These are phyloP conservation scores for Globisporangium nodosum DNA, from an alignment of 352 stramenopile genomes.

Conservation along the genomic window DNA sequence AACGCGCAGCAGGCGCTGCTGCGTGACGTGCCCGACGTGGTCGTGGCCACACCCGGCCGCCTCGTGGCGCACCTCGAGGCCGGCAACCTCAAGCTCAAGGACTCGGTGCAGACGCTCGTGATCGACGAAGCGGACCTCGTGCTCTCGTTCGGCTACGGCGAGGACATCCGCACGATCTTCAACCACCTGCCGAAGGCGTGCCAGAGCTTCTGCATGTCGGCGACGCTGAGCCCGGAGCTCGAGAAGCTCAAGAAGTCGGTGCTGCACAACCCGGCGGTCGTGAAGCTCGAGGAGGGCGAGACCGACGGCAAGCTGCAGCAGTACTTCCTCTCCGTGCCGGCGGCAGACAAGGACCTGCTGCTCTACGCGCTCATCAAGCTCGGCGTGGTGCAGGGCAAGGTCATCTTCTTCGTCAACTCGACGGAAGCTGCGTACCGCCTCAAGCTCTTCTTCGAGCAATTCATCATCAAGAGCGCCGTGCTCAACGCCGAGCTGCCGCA, in stretches of 20 bases:
- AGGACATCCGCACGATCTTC: constrained; percentile 92
- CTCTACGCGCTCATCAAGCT: constrained; percentile 99
- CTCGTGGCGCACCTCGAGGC: constrained; percentile 88
- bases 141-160: constrained; percentile 95
- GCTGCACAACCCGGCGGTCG: constrained; percentile 94
- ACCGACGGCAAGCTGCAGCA: constrained; percentile 92
- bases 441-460: constrained; percentile 99
- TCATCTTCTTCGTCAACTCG: constrained; percentile 99
- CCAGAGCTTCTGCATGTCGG: constrained; percentile 98
- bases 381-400: constrained; percentile 95
- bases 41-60: constrained; percentile 93
- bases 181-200: constrained; percentile 96
- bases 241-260: constrained; percentile 96
- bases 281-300: constrained; percentile 94
- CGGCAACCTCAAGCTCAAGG: constrained; percentile 77
- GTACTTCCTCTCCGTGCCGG: constrained; percentile 91
- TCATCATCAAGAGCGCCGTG: constrained; percentile 97
- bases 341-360: constrained; percentile 95
- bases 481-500: constrained; percentile 98
- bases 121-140: constrained; percentile 99
- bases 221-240: constrained; percentile 95
- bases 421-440: constrained; percentile 93
- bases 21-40: constrained; percentile 87
- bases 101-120: constrained; percentile 94
- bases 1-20: constrained; percentile 84